Evolutionary conservation across 768 basidiomycete species (phyloP), one percentile per base, ranked within the genome.

Genomic region (Flagelloscypha sp.): DNA sequence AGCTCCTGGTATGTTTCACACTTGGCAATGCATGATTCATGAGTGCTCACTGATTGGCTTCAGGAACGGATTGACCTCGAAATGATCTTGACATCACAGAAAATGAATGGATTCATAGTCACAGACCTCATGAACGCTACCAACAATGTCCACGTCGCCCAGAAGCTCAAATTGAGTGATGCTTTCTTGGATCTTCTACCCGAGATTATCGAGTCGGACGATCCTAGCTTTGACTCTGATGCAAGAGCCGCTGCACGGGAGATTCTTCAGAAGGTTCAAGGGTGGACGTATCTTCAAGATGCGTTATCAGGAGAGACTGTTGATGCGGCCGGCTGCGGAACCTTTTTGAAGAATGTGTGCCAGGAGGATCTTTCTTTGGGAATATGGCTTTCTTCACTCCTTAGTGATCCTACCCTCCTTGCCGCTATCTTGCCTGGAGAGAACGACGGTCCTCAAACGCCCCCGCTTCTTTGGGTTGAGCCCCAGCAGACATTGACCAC

Each of bases 341-440:
- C 42, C 4, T 66, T 79, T 47, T 53, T 87, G 16, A 70, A 68
- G 41, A 78, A 84, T 22, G 60, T 84, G 10, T 70, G 74, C 8
- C 53, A 61, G 2, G 78, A 79, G 31, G 84, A 86, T 43, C 68
- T 72, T 38, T 69, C 81, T 2, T 64, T 80, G 34, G 84, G 84
- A 5, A 76, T 80, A 30, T 84, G 79, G 79, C 58, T 87, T 9
- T 75, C 72, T 36, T 78, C 74, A 7, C 75, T 86, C 70, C 63
- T 65, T n/a, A 71, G 80, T 28, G 61, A 58, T 1, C 70, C 74
- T 36, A 47, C 59, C 2, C 70, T 63, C 35, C 55, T 79, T 15
- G 52, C 53, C 5, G 60, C 68, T 9, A 50, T 62, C 7, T 36
- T 61, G 24, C 48, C 54, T 0, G n/a, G n/a, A n/a, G n/a, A n/a